Base-by-base conservation (phyloP, 495 filamentous ascomycete species). In the Penicillium chermesinum region DNA sequence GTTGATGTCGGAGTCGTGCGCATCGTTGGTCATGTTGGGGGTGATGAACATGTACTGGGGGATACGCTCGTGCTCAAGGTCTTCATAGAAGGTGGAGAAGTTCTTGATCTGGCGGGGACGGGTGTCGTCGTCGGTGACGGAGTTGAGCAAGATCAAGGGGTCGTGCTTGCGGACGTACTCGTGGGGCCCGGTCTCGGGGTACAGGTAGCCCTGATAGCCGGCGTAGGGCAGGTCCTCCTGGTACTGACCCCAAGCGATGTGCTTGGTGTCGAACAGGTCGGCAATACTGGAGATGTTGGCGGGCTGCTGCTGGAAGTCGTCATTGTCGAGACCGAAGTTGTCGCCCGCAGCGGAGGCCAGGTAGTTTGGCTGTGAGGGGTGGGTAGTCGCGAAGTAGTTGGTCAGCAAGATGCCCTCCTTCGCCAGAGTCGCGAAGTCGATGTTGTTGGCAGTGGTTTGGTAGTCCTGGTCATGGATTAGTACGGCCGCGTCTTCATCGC, bases 131-230 rank as follows among this genome's bases (percentile, higher is more conserved):
- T 69, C 63, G 35, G 79, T 72, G 43, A 85, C 75, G 15, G 73
- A 76, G 60, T 85, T 76, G 49, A 73, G 84, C 46, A 78, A 65
- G 19, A 86, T 63, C 12, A 81, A 61, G 0, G 84, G 84, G 64
- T 86, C 85, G 70, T 89, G 86, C 70, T 89, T 90, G 37, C 86
- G 78, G n/a, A 88, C 83, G 55, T 90, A 90, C 59, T 80, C 74
- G 49, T 85, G 81, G 19, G 69, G 65, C 19, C 71, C 69, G 15
- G 67, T 70, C 50, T 66, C 42, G 17, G 67, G 65, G 37, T 74
- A 75, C 44, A 76, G 79, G 44, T 63, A 72, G 21, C 79, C 83
- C 53, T 80, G 68, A 64, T 80, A 88, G 9, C 85, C 85, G 13
- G 81, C 67, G 55, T 85, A 84, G 14, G 86, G 86, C 64, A 81